Base-by-base conservation (phyloP, 805 yeast species). In the Diddensiella santjacobensis region DNA sequence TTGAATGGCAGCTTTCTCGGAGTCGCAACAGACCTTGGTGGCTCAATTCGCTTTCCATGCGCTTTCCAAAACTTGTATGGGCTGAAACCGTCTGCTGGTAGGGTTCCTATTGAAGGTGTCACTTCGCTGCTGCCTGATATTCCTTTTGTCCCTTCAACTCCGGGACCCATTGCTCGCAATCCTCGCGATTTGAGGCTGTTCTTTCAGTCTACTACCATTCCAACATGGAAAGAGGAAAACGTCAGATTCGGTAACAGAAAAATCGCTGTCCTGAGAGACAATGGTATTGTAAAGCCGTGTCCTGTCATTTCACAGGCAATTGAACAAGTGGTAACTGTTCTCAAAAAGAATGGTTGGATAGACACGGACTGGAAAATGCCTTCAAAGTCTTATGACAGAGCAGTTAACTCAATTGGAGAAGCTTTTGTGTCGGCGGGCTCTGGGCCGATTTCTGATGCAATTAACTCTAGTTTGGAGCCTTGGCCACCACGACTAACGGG, bases 171-270 rank as follows among this genome's bases (percentile, higher is more conserved):
- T 53, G 59, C 76, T 2, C 58, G 62, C 3, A 58, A 67, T 3
- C 51, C 73, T 8, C 71, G 69, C 26, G 60, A 70, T 17, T 45
- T 76, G 22, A 71, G 70, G 44, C 58, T 66, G 19, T 67, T 72
- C 49, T 66, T 80, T 78, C 18, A 72, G 83, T 56, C 65, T 77
- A 2, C 68, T 80, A 3, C 90, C 83, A 64, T 65, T 84, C 52
- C 87, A 83, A 10, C 67, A 78, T 47, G 81, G 81, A 70, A 83
- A 83, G 87, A 72, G 77, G 50, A 3, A n/a, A 17, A 3, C 23
- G 15, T 23, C 2, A 8, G 8, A 8, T 42, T 45, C 10, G 41
- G 39, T 5, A 49, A 47, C 26, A 20, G 44, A 11, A 40, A 33
- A 20, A 40, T 52, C n/a, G 56, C 45, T 1, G n/a, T 52, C 8